Evolutionary conservation across 2,329 filamentous ascomycete genomes (phyloP), one percentile per base, ranked within the genome.

Genomic region (Verruconis gallopava): DNA sequence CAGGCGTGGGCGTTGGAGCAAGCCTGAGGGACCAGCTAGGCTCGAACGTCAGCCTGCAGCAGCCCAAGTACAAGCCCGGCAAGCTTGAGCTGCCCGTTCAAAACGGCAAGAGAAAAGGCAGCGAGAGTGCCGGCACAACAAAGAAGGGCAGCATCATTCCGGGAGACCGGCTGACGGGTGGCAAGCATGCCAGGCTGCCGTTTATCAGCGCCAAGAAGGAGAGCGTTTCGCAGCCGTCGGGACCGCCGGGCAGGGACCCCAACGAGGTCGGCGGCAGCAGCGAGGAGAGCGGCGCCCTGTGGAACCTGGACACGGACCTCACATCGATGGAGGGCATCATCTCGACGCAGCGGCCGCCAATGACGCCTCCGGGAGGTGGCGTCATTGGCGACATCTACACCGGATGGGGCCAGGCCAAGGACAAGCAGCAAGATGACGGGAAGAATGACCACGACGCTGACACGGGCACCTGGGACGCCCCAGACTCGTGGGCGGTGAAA

Each of bases 401-500:
- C 5, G 43, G 37, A 13, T 46, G 44, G 44, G 42, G 48, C 18
- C 38, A 39, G 18, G 34, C 41, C 13, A 54, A 55, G 35, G 47
- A 36, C 35, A 35, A 35, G 13, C 52, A 50, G 37, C 49, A 12
- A 38, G 47, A 19, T 21, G 51, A 46, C 13, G 56, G 60, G 19
- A 48, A 53, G 17, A 59, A 62, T 21, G 57, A 59, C 17, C 46
- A 52, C 25, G 59, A 64, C 38, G 62, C 57, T 20, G 51, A 32
- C 18, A 20, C 21, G 30, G 77, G 79, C 2, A 75, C 76, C 3
- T 98, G 89, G 89, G 84, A 93, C 58, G 88, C 88, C 3, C 89
- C 91, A 1, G 89, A 96, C 59, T 95, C 88, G 57, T 98, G 91
- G 91, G 86, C 84, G 39, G 89, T 96, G 19, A 84, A 83, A 50